Base-by-base conservation (phyloP, 139 green algal genomes). In the Chlorella sp. region DNA sequence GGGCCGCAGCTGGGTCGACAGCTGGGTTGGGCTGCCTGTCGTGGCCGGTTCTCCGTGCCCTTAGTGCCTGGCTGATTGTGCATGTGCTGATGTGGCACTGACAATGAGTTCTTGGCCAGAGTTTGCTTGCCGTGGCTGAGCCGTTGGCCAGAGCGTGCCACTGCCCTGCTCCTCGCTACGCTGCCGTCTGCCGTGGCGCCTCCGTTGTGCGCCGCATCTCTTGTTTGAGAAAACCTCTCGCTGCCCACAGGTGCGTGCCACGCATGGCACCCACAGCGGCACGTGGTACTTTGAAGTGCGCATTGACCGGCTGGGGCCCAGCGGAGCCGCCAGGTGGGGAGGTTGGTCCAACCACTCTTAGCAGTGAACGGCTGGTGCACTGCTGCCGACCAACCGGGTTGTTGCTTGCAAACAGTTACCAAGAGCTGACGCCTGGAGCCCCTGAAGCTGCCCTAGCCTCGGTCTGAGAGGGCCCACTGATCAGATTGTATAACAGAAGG, bases 281-380 rank as follows among this genome's bases (percentile, higher is more conserved):
- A 92, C 88, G 0, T 96, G 90, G 86, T 98, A 97, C 83, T 98
- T 89, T 73, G 95, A 98, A 84, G 90, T 91, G 1, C 86, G 43
- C 8, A 65, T 98, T 14, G 84, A 81, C n/a, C 83, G 88, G 20
- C 83, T 98, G 32, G 95, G 93, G 0, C 41, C 60, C 36, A 96
- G 85, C 9, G 93, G 94, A 40, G 94, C 95, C 51, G 89, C 80
- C 46, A 74, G 77, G 77, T 84, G 77, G 13, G 41, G 28, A 14
- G 67, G 67, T 46, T 32, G 46, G 46, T 11, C 46, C 8, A 11
- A 8, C n/a, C n/a, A n/a, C n/a, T n/a, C n/a, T n/a, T n/a, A n/a
- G n/a, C n/a, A n/a, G n/a, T n/a, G n/a, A n/a, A n/a, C n/a, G n/a
- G n/a, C n/a, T n/a, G n/a, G n/a, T n/a, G n/a, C n/a, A n/a, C n/a